Percentiles rank a stretch among this genome's conserved stretches.
phyloP scores from a whole-genome alignment of 495 filamentous ascomycete species.

The Aspergillus wentii region DNA sequence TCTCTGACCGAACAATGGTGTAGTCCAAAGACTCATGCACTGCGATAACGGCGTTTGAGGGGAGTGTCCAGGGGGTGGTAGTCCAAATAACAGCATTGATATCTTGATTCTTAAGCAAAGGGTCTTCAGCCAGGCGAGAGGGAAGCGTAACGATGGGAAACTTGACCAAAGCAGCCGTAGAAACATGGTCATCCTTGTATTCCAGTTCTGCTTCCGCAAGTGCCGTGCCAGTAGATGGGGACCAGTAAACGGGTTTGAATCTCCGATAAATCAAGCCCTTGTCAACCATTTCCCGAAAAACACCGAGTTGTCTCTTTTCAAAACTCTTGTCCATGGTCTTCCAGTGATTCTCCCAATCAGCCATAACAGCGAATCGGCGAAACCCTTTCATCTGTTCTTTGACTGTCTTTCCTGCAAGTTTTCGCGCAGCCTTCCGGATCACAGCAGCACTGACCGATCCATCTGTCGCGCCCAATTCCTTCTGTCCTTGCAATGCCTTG shows the following conservation, averaged over 20 bases:
- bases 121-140: constrained; percentile 31
- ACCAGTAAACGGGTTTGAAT: constrained; percentile 96
- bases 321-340: constrained; percentile 87
- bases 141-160: constrained; percentile 64
- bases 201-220: constrained; percentile 95
- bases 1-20: constrained; percentile 53
- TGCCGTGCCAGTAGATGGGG: constrained; percentile 82
- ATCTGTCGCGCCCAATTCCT: constrained; percentile 13
- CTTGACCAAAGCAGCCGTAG: constrained; percentile 73
- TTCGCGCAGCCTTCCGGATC: constrained; percentile 67
- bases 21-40: constrained; percentile 71
- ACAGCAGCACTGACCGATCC: constrained; percentile 24
- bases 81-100: constrained; percentile 89
- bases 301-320: constrained; percentile 76
- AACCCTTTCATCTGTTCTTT: constrained; percentile 80
- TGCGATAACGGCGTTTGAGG: constrained; percentile 86
- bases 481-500: constrained; percentile 73
- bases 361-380: constrained; percentile 82
- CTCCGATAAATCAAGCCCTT: constrained; percentile 81
- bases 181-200: constrained; percentile 81
- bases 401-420: constrained; percentile 70
- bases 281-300: constrained; percentile 82
- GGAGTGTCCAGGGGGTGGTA: constrained; percentile 95
- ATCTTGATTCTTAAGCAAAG: constrained; percentile 25
- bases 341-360: constrained; percentile 88